Evolutionary conservation across 1,284 basidiomycete genomes (phyloP).

Genomic region (Takashimella tepidaria): DNA sequence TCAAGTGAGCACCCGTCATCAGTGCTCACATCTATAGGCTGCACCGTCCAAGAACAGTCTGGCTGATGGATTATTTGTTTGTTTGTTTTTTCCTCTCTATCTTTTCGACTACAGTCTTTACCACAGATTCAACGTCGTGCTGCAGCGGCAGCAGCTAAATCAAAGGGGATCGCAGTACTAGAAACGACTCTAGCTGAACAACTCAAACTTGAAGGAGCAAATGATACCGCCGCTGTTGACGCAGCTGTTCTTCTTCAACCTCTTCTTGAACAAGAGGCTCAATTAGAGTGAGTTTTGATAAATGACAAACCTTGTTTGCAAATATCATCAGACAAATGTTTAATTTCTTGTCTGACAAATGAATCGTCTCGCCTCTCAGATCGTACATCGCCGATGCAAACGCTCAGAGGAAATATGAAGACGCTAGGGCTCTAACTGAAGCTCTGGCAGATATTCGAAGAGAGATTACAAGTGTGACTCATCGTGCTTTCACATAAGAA

Average conservation of each 20-base stretch:
- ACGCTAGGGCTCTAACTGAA: constrained; percentile 67
- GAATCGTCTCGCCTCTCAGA: too few relatives aligned
- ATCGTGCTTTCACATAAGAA: constrained; percentile 10
- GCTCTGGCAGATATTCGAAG: constrained; percentile 71
- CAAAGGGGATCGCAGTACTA: constrained; percentile 24
- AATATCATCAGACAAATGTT: too few relatives aligned
- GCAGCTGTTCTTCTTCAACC: constrained; percentile 71
- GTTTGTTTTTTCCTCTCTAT: too few relatives aligned
- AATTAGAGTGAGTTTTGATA: constrained; percentile 66
- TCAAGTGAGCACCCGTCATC: too few relatives aligned
- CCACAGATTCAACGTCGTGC: constrained; percentile 54
- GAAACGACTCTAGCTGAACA: constrained; percentile 30
- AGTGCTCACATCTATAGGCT: too few relatives aligned
- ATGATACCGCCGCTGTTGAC: constrained; percentile 51
- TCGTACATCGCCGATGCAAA: constrained; percentile 63
- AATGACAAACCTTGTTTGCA: too few relatives aligned
- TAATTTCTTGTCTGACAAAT: too few relatives aligned
- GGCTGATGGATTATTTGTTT: too few relatives aligned
- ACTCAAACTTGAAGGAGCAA: constrained; percentile 18
- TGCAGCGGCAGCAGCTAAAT: constrained; percentile 19
- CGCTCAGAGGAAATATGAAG: constrained; percentile 80
- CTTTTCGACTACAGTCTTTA: too few relatives aligned
- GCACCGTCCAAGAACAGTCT: too few relatives aligned
- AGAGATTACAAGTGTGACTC: constrained; percentile 66
- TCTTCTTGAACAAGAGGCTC: constrained; percentile 80